Base-by-base conservation (phyloP, 768 basidiomycete genomes). In the Phanerochaete sordida region DNA sequence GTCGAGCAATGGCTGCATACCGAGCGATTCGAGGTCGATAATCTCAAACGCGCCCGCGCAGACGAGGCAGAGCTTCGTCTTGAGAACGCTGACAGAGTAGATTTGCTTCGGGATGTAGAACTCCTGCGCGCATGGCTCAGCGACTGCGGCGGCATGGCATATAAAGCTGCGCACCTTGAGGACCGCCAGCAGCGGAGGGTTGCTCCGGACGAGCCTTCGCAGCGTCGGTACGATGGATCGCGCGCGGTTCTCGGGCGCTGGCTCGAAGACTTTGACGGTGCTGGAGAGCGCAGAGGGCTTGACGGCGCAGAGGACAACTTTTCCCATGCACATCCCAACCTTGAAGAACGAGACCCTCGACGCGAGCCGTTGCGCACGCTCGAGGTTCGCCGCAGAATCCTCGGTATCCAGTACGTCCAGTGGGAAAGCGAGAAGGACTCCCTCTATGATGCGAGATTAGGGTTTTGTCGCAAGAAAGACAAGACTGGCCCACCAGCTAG, bases 261-360 rank as follows among this genome's bases (percentile, higher is more conserved):
- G 97, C 67, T 98, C 97, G 59, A 98, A 80, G 1, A 92, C 88
- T 79, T 98, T 98, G 79, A 98, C 97, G 21, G 96, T 98, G 65
- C 93, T 97, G 19, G 94, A 96, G 55, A 97, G 76, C 57, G 93
- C 92, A 63, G 90, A 92, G 1, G 93, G 91, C 76, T 98, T 98
- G 69, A 98, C 96, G 47, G 98, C 90, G 70, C 97, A 98, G 50
- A 99, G 93, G 13, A 99, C 83, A n/a, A 92, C 91, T 59, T 88
- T 84, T 39, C 91, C 92, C 27, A 98, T 79, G 70, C 97, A 99
- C 46, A 88, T 83, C 0, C 97, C 97, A 11, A 93, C 90, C 74
- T 98, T 98, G 84, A 99, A 98, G 77, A 98, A 98, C 1, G 93
- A 90, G 0, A 95, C 98, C 72, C 97, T 95, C 0, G 93, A 90